Base-by-base conservation (phyloP, 139 green algal species). In the Eudorina sp. region DNA sequence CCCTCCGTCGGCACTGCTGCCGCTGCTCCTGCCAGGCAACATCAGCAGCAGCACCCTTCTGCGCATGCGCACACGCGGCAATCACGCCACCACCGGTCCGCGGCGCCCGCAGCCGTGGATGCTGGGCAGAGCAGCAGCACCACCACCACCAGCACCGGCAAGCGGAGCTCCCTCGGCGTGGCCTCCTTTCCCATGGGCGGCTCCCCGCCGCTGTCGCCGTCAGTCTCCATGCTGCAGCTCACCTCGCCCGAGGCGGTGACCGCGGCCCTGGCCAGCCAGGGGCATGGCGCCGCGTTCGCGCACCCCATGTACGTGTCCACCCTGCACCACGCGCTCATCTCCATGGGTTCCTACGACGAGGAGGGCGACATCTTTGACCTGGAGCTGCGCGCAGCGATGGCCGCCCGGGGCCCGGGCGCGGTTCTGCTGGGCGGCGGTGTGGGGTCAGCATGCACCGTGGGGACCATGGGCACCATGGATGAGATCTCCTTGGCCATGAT, bases 221-320 rank as follows among this genome's bases (percentile, higher is more conserved):
- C 48, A 23, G 55, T 88, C 36, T 88, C 83, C 13, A 81, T 88
- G 68, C 68, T 88, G 68, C 48, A 81, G 68, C 68, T 88, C 4
- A 82, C 68, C 23, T 73, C 83, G 13, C 83, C 83, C 0, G 83
- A 88, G 68, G 83, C 83, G 21, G 68, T 88, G 8, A 88, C 83
- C 1, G 83, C 83, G 27, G 83, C 83, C 4, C 51, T 88, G 68
- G 72, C 83, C 48, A 79, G 62, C 62, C 81, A 78, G 45, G 83
- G 68, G 36, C 68, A 88, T 68, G 83, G 83, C 48, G 62, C 48
- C 36, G 83, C 83, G 0, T 88, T 88, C 45, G 36, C 48, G 41
- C 66, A 78, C 46, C 83, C 83, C 13, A 68, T 88, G 25, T 88
- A 62, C 38, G 38, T 88, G 5, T 88, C 83, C 36, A 58, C 66